A percentile compares a stretch with the other conserved stretches of the same genome.
These are phyloP conservation scores for Hibiscus syriacus DNA, from an alignment of 345 rosid species.

Conservation along the genomic window DNA sequence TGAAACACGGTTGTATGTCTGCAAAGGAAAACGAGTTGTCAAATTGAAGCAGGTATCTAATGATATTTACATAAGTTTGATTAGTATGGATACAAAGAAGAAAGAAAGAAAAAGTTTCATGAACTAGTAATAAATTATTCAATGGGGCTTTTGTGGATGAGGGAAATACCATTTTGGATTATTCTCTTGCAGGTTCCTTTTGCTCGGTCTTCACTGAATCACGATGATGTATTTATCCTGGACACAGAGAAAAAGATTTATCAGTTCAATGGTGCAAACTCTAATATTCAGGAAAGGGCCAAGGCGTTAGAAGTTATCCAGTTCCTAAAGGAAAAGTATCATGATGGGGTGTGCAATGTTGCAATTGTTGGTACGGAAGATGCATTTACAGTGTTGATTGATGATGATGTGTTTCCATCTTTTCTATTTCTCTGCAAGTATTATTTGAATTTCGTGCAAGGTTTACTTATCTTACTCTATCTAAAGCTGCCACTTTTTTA, in stretches of 20 bases:
- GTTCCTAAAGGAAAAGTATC: slow-evolving; percentile 67
- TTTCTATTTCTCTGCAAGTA: not conserved
- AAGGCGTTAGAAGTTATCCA: slow-evolving; percentile 61
- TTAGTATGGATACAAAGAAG: not conserved
- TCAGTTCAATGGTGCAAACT: slow-evolving; percentile 98
- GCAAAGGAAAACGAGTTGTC: slow-evolving; percentile 85
- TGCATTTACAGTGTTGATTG: not conserved
- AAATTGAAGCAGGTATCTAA: slow-evolving; percentile 85
- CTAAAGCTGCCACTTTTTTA: not conserved
- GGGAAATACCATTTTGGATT: slow-evolving; percentile 16
- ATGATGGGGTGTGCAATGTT: slow-evolving; percentile 64
- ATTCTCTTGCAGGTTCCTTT: slow-evolving; percentile 73
- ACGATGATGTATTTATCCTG: slow-evolving; percentile 96
- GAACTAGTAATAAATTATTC: not conserved
- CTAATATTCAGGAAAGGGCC: slow-evolving; percentile 96
- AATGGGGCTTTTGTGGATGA: slow-evolving; percentile 9
- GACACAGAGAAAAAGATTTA: slow-evolving; percentile 75
- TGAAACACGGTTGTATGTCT: slow-evolving; percentile 79
- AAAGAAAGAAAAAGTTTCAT: not conserved
- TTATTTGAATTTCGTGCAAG: not conserved
- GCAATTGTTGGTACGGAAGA: slow-evolving; percentile 59
- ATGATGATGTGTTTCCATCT: not conserved
- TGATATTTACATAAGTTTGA: not conserved
- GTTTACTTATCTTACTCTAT: not conserved
- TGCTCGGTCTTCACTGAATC: slow-evolving; percentile 90